Evolutionary conservation across 805 yeast species (phyloP), one percentile per base, ranked within the genome.

Genomic region (Suhomyces faveliae): DNA sequence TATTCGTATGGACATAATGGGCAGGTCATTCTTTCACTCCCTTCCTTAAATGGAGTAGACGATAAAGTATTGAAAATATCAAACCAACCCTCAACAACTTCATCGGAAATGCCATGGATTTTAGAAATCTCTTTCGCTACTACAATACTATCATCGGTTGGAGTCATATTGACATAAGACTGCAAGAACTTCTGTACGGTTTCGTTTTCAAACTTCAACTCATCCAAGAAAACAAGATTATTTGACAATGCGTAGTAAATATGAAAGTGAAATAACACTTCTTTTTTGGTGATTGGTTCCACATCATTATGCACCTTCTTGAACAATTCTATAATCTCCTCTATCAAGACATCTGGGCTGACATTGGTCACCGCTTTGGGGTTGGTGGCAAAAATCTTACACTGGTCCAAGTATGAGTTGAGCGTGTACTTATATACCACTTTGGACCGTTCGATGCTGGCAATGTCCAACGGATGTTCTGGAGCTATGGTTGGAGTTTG

Each of bases 1-100:
- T 61, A 63, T 41, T 64, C 68, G 39, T 53, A 51, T 1, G 71
- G 71, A 52, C 68, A 62, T 27, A 68, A 52, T 4, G 66, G 48
- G 48, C 62, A 58, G 10, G 65, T 58, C 40, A 51, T 51, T 27
- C 55, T 48, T 19, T 54, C 43, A 37, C 46, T 56, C 6, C 54
- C 60, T 3, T 52, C 52, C 4, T 63, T 51, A 45, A 57, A 62
- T 7, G 69, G 70, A 9, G 61, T 58, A 10, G 60, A 51, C 5
- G 60, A 50, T 44, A 68, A 59, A 7, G 53, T 47, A 15, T 60
- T 59, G 51, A 70, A 70, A 7, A 63, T 58, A 5, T 60, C 58
- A 42, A 61, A 63, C 73, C 74, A 71, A 10, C 48, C 57, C 21
- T 38, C 20, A 2, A 59, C 64, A 2, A 57, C 52, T 3, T 52